A percentile compares a stretch with the other conserved stretches of the same genome.
These are phyloP conservation scores for Fusarium odoratissimum DNA, from an alignment of 2,329 filamentous ascomycete species.

Conservation along the genomic window DNA sequence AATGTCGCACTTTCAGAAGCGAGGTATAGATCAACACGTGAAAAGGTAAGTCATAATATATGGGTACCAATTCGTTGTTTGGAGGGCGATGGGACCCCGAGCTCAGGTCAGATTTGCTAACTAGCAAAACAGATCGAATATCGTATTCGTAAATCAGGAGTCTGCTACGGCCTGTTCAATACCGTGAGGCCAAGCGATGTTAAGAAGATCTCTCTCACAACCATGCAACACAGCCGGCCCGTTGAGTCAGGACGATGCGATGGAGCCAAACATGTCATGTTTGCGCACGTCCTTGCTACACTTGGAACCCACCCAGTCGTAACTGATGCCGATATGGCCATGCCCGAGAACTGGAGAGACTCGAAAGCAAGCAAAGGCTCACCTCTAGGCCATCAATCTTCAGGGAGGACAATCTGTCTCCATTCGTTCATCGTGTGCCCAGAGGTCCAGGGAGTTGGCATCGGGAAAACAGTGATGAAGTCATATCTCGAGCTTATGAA, in stretches of 20 bases:
- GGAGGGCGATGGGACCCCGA: background rate
- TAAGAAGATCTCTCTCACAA: constrained; percentile 63
- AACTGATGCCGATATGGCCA: constrained; percentile 80
- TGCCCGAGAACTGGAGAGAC: constrained; percentile 74
- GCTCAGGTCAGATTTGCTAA: background rate
- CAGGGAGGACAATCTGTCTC: constrained; percentile 79
- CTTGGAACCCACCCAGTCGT: constrained; percentile 72
- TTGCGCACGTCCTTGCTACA: constrained; percentile 83
- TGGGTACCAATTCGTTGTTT: background rate
- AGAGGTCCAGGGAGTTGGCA: constrained; percentile 76
- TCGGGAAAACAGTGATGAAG: constrained; percentile 79
- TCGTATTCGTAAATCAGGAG: constrained; percentile 53
- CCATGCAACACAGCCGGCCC: constrained; percentile 60
- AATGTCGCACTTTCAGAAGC: constrained; percentile 64
- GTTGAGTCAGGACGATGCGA: constrained; percentile 63
- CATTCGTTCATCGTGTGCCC: constrained; percentile 87
- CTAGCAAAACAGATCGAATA: constrained; percentile 46
- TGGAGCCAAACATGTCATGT: constrained; percentile 64
- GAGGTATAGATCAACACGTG: constrained; percentile 61
- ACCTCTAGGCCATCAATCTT: constrained; percentile 75
- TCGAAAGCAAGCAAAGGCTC: constrained; percentile 55
- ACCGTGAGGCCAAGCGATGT: constrained; percentile 63
- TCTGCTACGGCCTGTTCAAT: constrained; percentile 84
- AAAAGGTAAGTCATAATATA: constrained; percentile 59
- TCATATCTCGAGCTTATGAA: constrained; percentile 83